phyloP scores from a whole-genome alignment of 2,329 filamentous ascomycete species.

The Aspergillus fumigatus region DNA sequence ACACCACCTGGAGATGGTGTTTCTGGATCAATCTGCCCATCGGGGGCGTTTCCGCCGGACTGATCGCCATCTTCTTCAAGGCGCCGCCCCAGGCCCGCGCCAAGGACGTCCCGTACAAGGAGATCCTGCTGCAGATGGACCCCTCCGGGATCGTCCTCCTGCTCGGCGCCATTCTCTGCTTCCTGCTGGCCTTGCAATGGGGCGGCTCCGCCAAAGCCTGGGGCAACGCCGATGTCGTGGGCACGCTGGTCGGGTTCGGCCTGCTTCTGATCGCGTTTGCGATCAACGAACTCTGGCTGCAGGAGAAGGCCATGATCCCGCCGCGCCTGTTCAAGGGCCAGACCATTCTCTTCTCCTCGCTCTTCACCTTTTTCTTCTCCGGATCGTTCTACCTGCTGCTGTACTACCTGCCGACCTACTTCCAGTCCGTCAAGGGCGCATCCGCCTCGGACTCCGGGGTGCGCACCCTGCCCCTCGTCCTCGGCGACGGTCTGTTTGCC shows the following conservation, averaged over 20 bases:
- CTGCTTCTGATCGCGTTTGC: constrained; percentile 35
- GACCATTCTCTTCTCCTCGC: background rate
- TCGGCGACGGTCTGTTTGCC: background rate
- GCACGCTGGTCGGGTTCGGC: constrained; percentile 41
- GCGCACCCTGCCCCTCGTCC: background rate
- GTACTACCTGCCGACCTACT: background rate
- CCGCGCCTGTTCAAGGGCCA: constrained; percentile 29
- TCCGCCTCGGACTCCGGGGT: background rate
- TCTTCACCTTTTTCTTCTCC: background rate
- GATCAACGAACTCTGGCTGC: constrained; percentile 31
- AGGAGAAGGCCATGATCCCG: constrained; percentile 40
- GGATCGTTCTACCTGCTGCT: background rate
- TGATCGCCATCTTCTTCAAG: constrained; percentile 26
- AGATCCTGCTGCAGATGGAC: constrained; percentile 45
- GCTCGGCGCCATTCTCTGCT: constrained; percentile 36
- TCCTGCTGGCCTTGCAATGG: constrained; percentile 46
- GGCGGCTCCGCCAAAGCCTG: constrained; percentile 38
- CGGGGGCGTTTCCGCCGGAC: constrained; percentile 13
- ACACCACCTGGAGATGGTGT: constrained; percentile 45
- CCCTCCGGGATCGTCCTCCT: constrained; percentile 38
- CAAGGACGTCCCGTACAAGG: constrained; percentile 6
- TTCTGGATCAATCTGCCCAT: constrained; percentile 31
- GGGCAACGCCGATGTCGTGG: constrained; percentile 41
- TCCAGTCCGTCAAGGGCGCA: background rate
- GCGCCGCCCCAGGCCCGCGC: constrained; percentile 9